Evolutionary conservation across 23 red algal genomes (phyloP).

Genomic region (Gracilaria gracilis): DNA sequence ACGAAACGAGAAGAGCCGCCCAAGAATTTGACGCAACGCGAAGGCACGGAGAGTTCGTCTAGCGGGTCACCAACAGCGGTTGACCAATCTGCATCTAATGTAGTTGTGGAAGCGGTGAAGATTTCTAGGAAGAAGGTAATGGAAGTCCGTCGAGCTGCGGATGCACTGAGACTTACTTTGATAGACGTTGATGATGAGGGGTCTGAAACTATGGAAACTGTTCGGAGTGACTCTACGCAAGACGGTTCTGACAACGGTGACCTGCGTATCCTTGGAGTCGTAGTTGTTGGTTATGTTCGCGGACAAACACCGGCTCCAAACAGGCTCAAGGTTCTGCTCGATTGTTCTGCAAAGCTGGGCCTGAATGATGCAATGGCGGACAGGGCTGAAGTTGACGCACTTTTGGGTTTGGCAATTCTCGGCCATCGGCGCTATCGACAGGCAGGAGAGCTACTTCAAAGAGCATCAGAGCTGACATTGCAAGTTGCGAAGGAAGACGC

Average conservation of each 20-base stretch:
- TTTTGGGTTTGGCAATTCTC: conserved; percentile 76
- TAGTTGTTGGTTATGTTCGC: conserved; percentile 68
- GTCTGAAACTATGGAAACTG: neutral
- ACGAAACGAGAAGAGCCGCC: neutral
- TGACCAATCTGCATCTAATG: conserved; percentile 17
- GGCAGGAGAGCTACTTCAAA: conserved; percentile 77
- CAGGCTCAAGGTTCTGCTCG: conserved; percentile 69
- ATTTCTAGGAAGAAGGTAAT: conserved; percentile 61
- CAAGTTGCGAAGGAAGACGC: conserved; percentile 52
- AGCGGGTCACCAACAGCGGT: conserved; percentile 39
- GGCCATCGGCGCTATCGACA: conserved; percentile 76
- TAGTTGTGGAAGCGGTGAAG: neutral
- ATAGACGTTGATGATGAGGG: conserved; percentile 47
- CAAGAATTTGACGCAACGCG: neutral
- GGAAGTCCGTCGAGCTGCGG: conserved; percentile 53
- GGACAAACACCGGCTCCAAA: conserved; percentile 75
- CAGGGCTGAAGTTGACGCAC: conserved; percentile 75
- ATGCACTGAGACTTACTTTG: conserved; percentile 60
- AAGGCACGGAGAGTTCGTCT: conserved; percentile 3
- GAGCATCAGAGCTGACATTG: conserved; percentile 61
- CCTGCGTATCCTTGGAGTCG: conserved; percentile 44
- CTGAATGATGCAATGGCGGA: conserved; percentile 56
- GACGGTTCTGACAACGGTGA: conserved; percentile 49
- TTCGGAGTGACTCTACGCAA: neutral
- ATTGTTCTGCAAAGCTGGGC: conserved; percentile 56